These are phyloP conservation scores for Priceomyces melissophilus DNA, from an alignment of 805 yeast species.

Conservation along the genomic window DNA sequence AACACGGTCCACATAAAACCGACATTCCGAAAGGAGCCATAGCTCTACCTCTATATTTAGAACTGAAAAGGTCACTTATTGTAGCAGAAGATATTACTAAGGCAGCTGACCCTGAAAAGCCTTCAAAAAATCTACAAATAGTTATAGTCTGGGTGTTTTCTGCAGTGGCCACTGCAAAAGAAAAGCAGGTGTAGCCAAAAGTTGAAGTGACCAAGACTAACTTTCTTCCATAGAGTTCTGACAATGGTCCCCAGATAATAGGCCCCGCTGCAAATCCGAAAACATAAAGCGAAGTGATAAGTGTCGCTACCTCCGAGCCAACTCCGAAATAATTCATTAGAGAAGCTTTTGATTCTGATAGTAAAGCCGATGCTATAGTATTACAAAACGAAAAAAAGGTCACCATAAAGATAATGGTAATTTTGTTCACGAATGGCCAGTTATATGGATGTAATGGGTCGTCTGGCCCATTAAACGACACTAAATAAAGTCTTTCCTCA, in stretches of 20 bases:
- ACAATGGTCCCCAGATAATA: slow-evolving; percentile 76
- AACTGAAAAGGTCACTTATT: slow-evolving; percentile 18
- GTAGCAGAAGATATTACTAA: slow-evolving; percentile 23
- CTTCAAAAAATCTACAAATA: slow-evolving; percentile 22
- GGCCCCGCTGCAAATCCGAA: slow-evolving; percentile 89
- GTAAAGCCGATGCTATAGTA: slow-evolving; percentile 1
- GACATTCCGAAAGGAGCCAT: slow-evolving; percentile 18
- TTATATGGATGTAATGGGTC: slow-evolving; percentile 6
- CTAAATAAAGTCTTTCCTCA: slow-evolving; percentile 2
- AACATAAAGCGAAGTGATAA: slow-evolving; percentile 71
- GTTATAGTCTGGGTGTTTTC: slow-evolving; percentile 20
- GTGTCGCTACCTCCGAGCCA: slow-evolving; percentile 60
- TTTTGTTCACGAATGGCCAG: slow-evolving; percentile 1
- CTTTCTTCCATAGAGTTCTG: slow-evolving; percentile 72
- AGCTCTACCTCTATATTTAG: slow-evolving; percentile 19
- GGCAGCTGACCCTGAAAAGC: slow-evolving; percentile 22
- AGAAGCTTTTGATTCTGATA: slow-evolving; percentile 1
- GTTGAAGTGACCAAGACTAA: slow-evolving; percentile 53
- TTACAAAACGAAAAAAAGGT: slow-evolving; percentile 4
- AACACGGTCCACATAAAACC: slow-evolving; percentile 2
- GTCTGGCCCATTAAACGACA: slow-evolving; percentile 4
- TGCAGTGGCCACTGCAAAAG: slow-evolving; percentile 38
- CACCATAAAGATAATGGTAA: slow-evolving; percentile 1
- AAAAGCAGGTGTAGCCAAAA: slow-evolving; percentile 56
- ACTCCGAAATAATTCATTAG: slow-evolving; percentile 33